Evolutionary conservation across 495 filamentous ascomycete genomes (phyloP).

Genomic region (Penicillium herquei): DNA sequence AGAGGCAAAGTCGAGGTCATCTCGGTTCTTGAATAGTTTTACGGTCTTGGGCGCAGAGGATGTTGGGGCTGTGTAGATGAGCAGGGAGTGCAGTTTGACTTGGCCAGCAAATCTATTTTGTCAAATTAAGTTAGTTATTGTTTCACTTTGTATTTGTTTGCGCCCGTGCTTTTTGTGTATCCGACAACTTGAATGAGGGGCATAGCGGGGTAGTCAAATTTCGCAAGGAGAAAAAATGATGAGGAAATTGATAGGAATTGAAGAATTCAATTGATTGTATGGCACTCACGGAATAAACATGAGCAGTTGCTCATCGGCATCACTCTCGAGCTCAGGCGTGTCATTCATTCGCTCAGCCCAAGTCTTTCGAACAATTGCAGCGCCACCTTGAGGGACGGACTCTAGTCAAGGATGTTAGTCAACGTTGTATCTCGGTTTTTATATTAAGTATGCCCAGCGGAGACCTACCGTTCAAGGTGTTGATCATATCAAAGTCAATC

Average conservation of each 20-base stretch:
- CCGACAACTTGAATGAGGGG: conserved; percentile 19
- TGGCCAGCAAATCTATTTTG: conserved; percentile 82
- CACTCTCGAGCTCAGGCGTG: conserved; percentile 74
- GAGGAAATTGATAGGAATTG: not conserved
- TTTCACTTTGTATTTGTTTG: conserved; percentile 7
- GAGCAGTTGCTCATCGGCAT: conserved; percentile 89
- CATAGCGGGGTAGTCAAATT: conserved; percentile 20
- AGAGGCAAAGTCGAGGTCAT: conserved; percentile 78
- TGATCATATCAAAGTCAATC: conserved; percentile 83
- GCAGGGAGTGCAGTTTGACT: conserved; percentile 84
- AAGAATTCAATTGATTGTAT: not conserved
- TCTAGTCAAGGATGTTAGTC: conserved; percentile 39
- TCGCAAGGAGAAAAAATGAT: not conserved
- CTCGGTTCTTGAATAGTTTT: conserved; percentile 79
- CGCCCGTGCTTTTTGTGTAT: not conserved
- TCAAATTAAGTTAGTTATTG: conserved; percentile 8
- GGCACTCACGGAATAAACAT: conserved; percentile 81
- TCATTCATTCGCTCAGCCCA: conserved; percentile 75
- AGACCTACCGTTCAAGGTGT: conserved; percentile 69
- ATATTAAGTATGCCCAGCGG: not conserved
- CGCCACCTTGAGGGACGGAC: conserved; percentile 61
- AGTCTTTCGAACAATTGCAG: conserved; percentile 79
- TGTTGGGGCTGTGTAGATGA: conserved; percentile 73
- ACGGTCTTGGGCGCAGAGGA: conserved; percentile 75
- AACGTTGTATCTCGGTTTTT: not conserved